Evolutionary conservation across 208 protist genomes (phyloP), one percentile per base, ranked within the genome.

Genomic region (Trypanosoma brucei): DNA sequence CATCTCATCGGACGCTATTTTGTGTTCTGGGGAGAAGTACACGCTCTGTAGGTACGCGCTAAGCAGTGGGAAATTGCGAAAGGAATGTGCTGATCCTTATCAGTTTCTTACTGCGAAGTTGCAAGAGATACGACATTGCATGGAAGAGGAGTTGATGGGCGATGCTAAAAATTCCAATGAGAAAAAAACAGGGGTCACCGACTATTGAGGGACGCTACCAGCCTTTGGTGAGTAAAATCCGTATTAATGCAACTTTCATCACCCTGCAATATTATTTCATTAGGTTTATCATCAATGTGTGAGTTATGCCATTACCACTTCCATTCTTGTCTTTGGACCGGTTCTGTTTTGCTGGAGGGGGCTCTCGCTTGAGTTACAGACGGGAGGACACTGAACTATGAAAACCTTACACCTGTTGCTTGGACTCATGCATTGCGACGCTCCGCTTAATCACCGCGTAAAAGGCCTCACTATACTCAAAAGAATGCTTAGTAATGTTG

Each of bases 51-150:
- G 78, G 2, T 89, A 89, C 59, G 81, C 80, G 39, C 74, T 89
- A 59, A 94, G 88, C 70, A 89, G 70, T 59, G 88, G 88, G 14
- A 84, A 84, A 69, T 72, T 94, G 58, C 77, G 88, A 34, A 78
- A 87, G 60, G 83, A 90, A 46, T 91, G 84, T 63, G 66, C 75
- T 30, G 84, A 94, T 49, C 79, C 82, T 36, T 91, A 86, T 70
- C 57, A 79, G 36, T 83, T 82, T 69, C 73, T 93, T 49, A 81
- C 78, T 31, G 61, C 74, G 30, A 76, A 75, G 50, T 59, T 83
- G 8, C 52, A 65, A 48, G 58, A 65, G 53, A 51, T 74, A 36
- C 56, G 62, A 13, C 65, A 64, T 11, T 53, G 33, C 31, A 45
- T 73, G 14, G 57, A 69, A 49, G 40, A 65, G n/a, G 42, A 33